Conservation (phyloP, 169 alveolate genomes). For the Plasmodium relictum region DNA sequence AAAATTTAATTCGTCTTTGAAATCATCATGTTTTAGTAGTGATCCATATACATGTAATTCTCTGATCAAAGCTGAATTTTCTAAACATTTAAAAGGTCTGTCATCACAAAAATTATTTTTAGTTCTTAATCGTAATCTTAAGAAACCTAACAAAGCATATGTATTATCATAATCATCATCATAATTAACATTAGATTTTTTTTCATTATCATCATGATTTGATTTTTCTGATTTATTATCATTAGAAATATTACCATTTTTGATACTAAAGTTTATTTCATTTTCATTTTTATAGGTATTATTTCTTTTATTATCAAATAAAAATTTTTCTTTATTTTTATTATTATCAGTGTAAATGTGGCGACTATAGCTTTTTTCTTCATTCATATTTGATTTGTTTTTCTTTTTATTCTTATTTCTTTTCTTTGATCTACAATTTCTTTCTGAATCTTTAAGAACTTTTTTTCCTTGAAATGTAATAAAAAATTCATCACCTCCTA, state of each 20-base stretch:
- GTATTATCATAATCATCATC: constrained; percentile 77
- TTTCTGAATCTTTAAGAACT: constrained; percentile 10
- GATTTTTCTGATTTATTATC: neutral
- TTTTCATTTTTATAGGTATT: neutral
- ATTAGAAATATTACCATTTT: neutral
- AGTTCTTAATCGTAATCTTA: constrained; percentile 90
- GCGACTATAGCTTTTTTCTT: neutral
- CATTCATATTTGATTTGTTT: neutral
- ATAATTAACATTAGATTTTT: neutral
- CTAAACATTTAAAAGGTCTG: constrained; percentile 81
- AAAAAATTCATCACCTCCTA: constrained; percentile 87
- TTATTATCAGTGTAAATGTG: neutral
- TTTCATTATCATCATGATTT: neutral
- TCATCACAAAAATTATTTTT: constrained; percentile 72
- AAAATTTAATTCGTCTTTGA: constrained; percentile 52
- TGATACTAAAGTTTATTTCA: neutral
- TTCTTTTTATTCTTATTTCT: constrained; percentile 14
- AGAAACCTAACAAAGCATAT: constrained; percentile 88
- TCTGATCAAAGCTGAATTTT: constrained; percentile 91
- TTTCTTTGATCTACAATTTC: constrained; percentile 22
- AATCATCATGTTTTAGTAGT: constrained; percentile 41
- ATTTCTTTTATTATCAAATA: neutral
- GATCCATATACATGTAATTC: constrained; percentile 95
- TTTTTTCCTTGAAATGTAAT: constrained; percentile 84
- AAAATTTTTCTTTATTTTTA: neutral